Conservation (phyloP, 179 eudicot genomes). For the Drosera spatulata region DNA sequence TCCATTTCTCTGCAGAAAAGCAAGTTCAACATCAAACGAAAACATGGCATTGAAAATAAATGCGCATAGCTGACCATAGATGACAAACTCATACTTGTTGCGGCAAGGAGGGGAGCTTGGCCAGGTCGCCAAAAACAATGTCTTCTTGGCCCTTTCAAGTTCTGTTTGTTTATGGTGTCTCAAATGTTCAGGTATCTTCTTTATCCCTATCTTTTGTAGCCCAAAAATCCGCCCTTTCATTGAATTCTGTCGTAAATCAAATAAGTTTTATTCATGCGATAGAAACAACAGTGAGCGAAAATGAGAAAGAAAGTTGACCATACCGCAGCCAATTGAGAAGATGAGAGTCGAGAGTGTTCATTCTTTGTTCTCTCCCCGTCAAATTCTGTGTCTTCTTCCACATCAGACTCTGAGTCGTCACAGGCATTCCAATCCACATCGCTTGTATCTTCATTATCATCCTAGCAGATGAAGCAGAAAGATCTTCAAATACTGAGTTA, state of each 20-base stretch:
- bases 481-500: slow-evolving; percentile 4
- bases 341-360: slow-evolving; percentile 30
- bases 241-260: slow-evolving; percentile 45
- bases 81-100: slow-evolving; percentile 47
- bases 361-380: slow-evolving; percentile 62
- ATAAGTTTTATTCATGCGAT: slow-evolving; percentile 4
- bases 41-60: background rate
- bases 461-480: slow-evolving; percentile 33
- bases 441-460: slow-evolving; percentile 45
- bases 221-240: slow-evolving; percentile 72
- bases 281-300: slow-evolving; percentile 7
- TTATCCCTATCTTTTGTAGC: slow-evolving; percentile 80
- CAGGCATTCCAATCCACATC: slow-evolving; percentile 64
- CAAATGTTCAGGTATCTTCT: slow-evolving; percentile 79
- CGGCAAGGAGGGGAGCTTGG: slow-evolving; percentile 96
- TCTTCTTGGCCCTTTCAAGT: slow-evolving; percentile 88
- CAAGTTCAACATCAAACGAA: slow-evolving; percentile 1
- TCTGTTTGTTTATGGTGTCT: slow-evolving; percentile 88
- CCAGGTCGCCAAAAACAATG: slow-evolving; percentile 71
- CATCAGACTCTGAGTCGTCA: slow-evolving; percentile 34
- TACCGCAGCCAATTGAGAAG: slow-evolving; percentile 82
- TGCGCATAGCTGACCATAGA: slow-evolving; percentile 1
- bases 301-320: slow-evolving; percentile 8
- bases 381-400: slow-evolving; percentile 34
- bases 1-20: slow-evolving; percentile 75